Percentiles rank a stretch among this genome's conserved stretches.
These are phyloP conservation scores for Pichia paraexigua DNA, from an alignment of 805 yeast species.

Conservation along the genomic window DNA sequence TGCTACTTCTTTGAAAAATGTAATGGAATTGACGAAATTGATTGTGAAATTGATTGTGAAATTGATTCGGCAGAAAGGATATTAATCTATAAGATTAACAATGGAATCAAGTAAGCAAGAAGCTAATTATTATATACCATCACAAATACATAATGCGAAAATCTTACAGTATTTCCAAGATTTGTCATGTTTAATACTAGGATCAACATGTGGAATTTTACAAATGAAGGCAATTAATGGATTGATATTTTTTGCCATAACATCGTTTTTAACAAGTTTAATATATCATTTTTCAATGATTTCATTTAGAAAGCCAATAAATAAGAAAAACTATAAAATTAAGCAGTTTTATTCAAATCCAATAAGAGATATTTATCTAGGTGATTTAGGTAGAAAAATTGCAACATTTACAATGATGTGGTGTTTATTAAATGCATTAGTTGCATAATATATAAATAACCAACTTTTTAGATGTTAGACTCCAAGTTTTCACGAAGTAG, in stretches of 20 bases:
- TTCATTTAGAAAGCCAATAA: slow-evolving; percentile 16
- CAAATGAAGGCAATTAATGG: slow-evolving; percentile 44
- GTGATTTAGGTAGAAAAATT: slow-evolving; percentile 38
- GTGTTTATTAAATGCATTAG: slow-evolving; percentile 46
- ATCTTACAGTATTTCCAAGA: slow-evolving; percentile 27
- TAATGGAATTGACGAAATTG: no score
- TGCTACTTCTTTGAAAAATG: no score
- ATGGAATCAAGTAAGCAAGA: neutral
- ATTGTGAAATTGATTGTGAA: no score
- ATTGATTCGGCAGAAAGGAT: no score
- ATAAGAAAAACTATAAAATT: neutral
- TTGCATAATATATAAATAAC: slow-evolving; percentile 13
- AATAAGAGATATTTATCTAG: slow-evolving; percentile 34
- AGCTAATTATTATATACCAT: slow-evolving; percentile 10
- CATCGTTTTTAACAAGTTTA: slow-evolving; percentile 28
- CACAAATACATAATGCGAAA: slow-evolving; percentile 13
- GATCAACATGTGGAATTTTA: slow-evolving; percentile 48
- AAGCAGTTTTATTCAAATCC: slow-evolving; percentile 32
- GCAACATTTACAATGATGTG: slow-evolving; percentile 51
- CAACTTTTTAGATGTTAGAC: neutral
- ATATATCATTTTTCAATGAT: slow-evolving; percentile 19
- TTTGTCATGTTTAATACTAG: slow-evolving; percentile 40
- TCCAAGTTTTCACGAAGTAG: slow-evolving; percentile 5
- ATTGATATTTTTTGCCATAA: slow-evolving; percentile 33
- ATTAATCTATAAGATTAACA: no score